Conservation (phyloP, 345 rosid genomes). For the Erysimum cheiranthoides region DNA sequence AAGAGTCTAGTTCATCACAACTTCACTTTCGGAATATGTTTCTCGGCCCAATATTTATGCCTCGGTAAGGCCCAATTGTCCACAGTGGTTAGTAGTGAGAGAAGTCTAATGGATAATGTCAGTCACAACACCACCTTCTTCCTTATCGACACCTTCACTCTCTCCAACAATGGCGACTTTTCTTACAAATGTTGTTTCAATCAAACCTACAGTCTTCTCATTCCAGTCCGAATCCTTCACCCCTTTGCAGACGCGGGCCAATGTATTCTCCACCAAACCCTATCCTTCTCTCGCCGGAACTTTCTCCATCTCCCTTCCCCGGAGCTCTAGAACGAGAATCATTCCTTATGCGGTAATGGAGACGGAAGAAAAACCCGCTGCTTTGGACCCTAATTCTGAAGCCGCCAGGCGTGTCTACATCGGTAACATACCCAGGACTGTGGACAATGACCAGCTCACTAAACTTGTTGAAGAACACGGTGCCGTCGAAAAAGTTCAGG, state of each 20-base stretch:
- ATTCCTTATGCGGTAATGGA: constrained; percentile 56
- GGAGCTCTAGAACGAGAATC: constrained; percentile 41
- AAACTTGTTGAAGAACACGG: constrained; percentile 80
- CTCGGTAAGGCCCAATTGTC: constrained; percentile 2
- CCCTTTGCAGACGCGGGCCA: background rate
- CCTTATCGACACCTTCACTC: background rate
- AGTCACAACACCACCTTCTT: background rate
- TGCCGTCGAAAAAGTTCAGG: constrained; percentile 82
- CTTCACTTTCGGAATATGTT: background rate
- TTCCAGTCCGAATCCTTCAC: constrained; percentile 32
- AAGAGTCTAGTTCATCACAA: background rate
- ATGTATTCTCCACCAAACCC: constrained; percentile 18
- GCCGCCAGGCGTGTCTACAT: constrained; percentile 67
- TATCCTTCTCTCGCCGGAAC: constrained; percentile 25
- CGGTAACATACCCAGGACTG: constrained; percentile 81
- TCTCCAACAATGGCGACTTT: constrained; percentile 42
- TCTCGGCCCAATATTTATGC: background rate
- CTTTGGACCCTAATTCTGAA: constrained; percentile 53
- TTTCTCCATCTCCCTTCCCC: constrained; percentile 31
- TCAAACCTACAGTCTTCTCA: constrained; percentile 37
- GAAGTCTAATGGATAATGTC: constrained; percentile 36
- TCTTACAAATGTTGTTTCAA: constrained; percentile 36
- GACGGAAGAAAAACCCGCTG: constrained; percentile 47
- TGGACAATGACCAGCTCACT: constrained; percentile 60
- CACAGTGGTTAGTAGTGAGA: background rate